A percentile compares a stretch with the other conserved stretches of the same genome.
phyloP scores from a whole-genome alignment of 73 alveolate species.

The Paramecium caudatum region DNA sequence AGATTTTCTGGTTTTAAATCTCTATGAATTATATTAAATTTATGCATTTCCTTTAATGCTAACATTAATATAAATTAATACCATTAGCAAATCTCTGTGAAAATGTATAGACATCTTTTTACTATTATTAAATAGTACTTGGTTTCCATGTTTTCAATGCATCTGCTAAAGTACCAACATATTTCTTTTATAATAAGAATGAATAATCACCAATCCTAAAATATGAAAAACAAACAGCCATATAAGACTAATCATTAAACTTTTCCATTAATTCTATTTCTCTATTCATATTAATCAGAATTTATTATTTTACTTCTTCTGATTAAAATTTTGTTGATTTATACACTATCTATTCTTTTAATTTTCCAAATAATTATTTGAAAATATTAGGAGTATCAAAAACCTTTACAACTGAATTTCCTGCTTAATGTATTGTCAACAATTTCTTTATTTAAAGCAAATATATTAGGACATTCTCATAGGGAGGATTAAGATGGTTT shows the following conservation, averaged over 20 bases:
- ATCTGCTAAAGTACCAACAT: background rate
- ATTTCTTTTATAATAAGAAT: background rate
- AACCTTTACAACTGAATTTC: background rate
- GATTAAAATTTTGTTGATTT: background rate
- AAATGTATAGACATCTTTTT: too few species aligned
- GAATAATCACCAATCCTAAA: background rate
- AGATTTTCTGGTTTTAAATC: background rate
- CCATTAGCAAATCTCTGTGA: background rate
- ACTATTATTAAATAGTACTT: too few species aligned
- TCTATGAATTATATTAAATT: background rate
- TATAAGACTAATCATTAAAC: background rate
- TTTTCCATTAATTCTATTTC: constrained; percentile 26
- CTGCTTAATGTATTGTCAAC: background rate
- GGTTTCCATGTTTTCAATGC: background rate
- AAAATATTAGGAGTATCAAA: background rate
- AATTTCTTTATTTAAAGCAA: background rate
- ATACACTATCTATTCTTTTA: background rate
- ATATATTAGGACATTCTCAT: background rate
- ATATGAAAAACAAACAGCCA: background rate
- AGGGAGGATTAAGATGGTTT: background rate
- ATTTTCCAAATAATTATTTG: background rate
- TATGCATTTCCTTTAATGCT: background rate
- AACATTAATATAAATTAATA: background rate
- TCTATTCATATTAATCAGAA: background rate
- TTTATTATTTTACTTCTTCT: background rate